phyloP scores from a whole-genome alignment of 495 filamentous ascomycete species.

The Penicillium malachiteum region DNA sequence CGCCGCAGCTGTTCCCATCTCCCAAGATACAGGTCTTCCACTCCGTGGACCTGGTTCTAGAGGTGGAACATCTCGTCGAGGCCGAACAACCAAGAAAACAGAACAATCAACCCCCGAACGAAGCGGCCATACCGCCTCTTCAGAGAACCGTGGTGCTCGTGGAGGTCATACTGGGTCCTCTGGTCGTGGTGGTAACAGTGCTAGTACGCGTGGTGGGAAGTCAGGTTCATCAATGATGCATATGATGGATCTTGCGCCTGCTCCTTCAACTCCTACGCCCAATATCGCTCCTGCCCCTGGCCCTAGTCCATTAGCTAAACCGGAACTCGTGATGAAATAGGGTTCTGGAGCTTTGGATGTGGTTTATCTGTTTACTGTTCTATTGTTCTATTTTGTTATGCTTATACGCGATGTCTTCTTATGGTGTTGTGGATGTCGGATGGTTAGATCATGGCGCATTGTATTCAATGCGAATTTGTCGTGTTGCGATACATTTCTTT shows the following conservation, averaged over 20 bases:
- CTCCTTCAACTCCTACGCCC: slow-evolving; percentile 21
- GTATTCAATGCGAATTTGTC: too few relatives aligned
- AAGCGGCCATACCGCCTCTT: slow-evolving; percentile 15
- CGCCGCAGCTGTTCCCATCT: slow-evolving; percentile 41
- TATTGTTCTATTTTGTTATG: neutral
- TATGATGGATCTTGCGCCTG: slow-evolving; percentile 32
- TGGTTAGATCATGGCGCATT: too few relatives aligned
- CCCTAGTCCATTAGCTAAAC: slow-evolving; percentile 28
- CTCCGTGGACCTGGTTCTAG: slow-evolving; percentile 74
- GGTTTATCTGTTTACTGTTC: neutral
- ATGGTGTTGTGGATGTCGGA: too few relatives aligned
- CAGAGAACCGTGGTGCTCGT: slow-evolving; percentile 32
- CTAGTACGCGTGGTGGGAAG: slow-evolving; percentile 32
- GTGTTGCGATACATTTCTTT: too few relatives aligned
- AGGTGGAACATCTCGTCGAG: slow-evolving; percentile 78
- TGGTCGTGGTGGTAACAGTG: slow-evolving; percentile 36
- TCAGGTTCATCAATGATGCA: slow-evolving; percentile 14
- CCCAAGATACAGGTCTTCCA: slow-evolving; percentile 46
- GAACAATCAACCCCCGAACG: slow-evolving; percentile 55
- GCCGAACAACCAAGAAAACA: slow-evolving; percentile 75
- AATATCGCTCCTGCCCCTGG: slow-evolving; percentile 24
- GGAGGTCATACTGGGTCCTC: slow-evolving; percentile 25
- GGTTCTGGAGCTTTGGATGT: too few relatives aligned
- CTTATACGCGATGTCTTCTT: neutral
- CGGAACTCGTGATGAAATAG: slow-evolving; percentile 24